Evolutionary conservation across 1,284 basidiomycete species (phyloP).

Genomic region (Ceratobasidium papillatum): DNA sequence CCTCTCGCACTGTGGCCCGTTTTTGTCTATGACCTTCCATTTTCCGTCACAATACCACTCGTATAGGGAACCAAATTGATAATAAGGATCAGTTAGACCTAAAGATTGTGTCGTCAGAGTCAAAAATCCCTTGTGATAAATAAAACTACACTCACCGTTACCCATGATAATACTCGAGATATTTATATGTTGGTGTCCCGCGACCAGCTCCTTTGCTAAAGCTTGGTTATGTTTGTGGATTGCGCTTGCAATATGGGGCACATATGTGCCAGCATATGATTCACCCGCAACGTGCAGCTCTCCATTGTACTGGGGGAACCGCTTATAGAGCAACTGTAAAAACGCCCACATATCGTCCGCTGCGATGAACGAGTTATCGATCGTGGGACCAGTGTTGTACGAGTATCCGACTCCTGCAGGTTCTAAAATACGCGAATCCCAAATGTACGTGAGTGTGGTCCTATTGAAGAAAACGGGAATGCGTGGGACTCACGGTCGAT

Average conservation of each 20-base stretch:
- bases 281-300: conserved; percentile 57
- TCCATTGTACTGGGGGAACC: conserved; percentile 50
- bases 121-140: neutral
- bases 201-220: conserved; percentile 42
- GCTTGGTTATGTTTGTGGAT: conserved; percentile 55
- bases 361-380: conserved; percentile 55
- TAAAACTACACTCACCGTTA: conserved; percentile 46
- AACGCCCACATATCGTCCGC: conserved; percentile 62
- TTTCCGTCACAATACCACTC: conserved; percentile 55
- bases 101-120: neutral
- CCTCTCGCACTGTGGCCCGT: conserved; percentile 48
- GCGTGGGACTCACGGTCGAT: conserved; percentile 50
- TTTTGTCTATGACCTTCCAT: conserved; percentile 51
- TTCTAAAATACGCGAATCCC: conserved; percentile 43
- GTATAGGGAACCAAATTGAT: conserved; percentile 53
- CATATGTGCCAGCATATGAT: conserved; percentile 61
- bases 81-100: conserved; percentile 53
- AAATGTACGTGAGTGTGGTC: too few relatives aligned
- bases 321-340: conserved; percentile 59
- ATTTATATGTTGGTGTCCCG: conserved; percentile 49
- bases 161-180: conserved; percentile 58
- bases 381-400: conserved; percentile 54
- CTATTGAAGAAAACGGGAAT: neutral
- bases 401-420: conserved; percentile 62
- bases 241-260: conserved; percentile 53